Conservation (phyloP, 129 eudicot genomes). For the Solidago caesia region DNA sequence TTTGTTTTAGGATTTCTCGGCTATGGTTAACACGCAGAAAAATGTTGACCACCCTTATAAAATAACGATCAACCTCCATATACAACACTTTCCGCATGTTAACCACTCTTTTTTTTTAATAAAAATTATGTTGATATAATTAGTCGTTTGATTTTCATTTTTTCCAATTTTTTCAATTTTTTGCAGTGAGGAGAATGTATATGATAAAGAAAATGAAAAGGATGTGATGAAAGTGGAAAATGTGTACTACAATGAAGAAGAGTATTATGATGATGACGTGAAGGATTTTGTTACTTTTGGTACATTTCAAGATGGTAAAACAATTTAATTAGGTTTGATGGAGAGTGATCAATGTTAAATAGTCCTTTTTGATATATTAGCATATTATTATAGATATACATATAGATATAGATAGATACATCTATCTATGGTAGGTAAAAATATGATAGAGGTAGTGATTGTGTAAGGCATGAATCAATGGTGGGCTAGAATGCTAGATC, state of each 20-base stretch:
- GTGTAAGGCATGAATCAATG: too few relatives aligned
- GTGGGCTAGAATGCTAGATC: too few relatives aligned
- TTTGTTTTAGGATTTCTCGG: neutral
- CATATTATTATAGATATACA: too few relatives aligned
- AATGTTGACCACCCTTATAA: too few relatives aligned
- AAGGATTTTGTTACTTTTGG: constrained; percentile 13
- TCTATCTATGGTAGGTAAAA: too few relatives aligned
- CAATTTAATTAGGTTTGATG: neutral
- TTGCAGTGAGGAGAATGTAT: constrained; percentile 32
- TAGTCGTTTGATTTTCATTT: neutral
- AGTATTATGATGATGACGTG: constrained; percentile 14
- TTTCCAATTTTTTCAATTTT: neutral
- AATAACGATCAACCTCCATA: neutral
- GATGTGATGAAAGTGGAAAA: constrained; percentile 22
- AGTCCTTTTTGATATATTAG: too few relatives aligned
- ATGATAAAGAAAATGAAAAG: constrained; percentile 22
- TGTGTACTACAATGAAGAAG: constrained; percentile 30
- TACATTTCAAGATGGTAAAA: constrained; percentile 31
- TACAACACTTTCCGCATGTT: neutral
- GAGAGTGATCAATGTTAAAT: neutral
- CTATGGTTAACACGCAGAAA: too few relatives aligned
- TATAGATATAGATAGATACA: too few relatives aligned
- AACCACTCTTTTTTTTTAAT: too few relatives aligned
- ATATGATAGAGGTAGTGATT: too few relatives aligned
- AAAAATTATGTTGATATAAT: neutral